phyloP scores from a whole-genome alignment of 2,329 filamentous ascomycete species.

The Onygenales sp. region DNA sequence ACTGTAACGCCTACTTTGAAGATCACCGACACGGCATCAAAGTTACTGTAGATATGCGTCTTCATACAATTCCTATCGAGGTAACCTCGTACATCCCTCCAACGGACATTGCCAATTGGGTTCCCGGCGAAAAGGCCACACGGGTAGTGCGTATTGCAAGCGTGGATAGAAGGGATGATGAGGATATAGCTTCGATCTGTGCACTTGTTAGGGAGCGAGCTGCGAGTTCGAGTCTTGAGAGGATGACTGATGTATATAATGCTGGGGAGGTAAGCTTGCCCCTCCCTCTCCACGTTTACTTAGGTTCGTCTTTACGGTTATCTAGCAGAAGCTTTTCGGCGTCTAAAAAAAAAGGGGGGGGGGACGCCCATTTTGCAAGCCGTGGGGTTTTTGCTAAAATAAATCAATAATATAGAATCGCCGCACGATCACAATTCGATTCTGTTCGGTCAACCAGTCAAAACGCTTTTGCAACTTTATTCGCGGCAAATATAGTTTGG shows the following conservation, averaged over 20 bases:
- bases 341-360: too few species aligned
- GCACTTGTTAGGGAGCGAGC: slow-evolving; percentile 24
- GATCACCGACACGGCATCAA: slow-evolving; percentile 28
- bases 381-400: neutral
- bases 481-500: slow-evolving; percentile 33
- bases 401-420: neutral
- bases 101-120: slow-evolving; percentile 28
- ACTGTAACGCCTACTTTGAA: slow-evolving; percentile 27
- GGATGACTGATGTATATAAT: slow-evolving; percentile 33
- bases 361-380: neutral
- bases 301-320: too few species aligned
- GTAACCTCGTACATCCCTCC: slow-evolving; percentile 26
- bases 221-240: slow-evolving; percentile 35
- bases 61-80: slow-evolving; percentile 25
- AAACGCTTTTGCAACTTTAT: slow-evolving; percentile 35
- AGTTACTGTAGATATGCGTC: slow-evolving; percentile 20
- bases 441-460: slow-evolving; percentile 38
- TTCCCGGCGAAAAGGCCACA: slow-evolving; percentile 32
- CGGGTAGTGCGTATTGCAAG: slow-evolving; percentile 38
- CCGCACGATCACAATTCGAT: slow-evolving; percentile 38
- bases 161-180: slow-evolving; percentile 25
- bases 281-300: neutral
- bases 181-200: slow-evolving; percentile 26
- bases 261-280: slow-evolving; percentile 29
- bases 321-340: neutral